phyloP scores from a whole-genome alignment of 2,329 filamentous ascomycete species.

The Xylariaceae sp. region DNA sequence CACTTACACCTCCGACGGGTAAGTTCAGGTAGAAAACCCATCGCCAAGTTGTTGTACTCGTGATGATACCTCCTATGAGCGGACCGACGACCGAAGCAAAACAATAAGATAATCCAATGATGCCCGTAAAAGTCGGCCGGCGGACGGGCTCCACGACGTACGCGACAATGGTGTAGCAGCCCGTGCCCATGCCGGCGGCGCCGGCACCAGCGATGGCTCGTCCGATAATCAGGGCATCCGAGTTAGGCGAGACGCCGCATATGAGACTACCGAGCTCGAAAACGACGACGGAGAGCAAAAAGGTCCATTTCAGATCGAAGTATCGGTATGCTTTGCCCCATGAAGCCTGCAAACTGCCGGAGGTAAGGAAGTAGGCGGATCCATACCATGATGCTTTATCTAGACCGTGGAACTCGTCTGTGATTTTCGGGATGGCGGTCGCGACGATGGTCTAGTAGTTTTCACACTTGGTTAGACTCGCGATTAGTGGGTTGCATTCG shows the following conservation, averaged over 20 bases:
- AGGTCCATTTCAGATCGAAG: conserved; percentile 22
- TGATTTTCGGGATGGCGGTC: conserved; percentile 52
- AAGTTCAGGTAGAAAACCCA: conserved; percentile 38
- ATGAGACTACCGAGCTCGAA: conserved; percentile 17
- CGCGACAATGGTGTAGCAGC: conserved; percentile 29
- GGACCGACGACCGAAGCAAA: conserved; percentile 33
- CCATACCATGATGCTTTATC: conserved; percentile 56
- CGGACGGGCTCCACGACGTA: conserved; percentile 11
- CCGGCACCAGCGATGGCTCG: conserved; percentile 26
- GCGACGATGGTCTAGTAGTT: conserved; percentile 47
- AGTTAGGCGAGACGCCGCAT: conserved; percentile 13
- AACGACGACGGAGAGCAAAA: conserved; percentile 14
- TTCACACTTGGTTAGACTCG: background rate
- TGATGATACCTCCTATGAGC: conserved; percentile 35
- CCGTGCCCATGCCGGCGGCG: conserved; percentile 35
- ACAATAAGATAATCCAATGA: conserved; percentile 34
- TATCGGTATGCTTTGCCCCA: conserved; percentile 47
- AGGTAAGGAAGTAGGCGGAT: conserved; percentile 48
- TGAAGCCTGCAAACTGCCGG: conserved; percentile 40
- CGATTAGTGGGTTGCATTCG: too few species aligned
- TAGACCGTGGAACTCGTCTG: conserved; percentile 47
- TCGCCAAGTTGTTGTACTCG: conserved; percentile 32
- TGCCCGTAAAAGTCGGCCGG: conserved; percentile 32
- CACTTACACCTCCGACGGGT: conserved; percentile 30
- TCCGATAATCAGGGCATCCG: conserved; percentile 17